These are phyloP conservation scores for Tetrahymena malaccensis DNA, from an alignment of 73 alveolate genomes.

Conservation along the genomic window DNA sequence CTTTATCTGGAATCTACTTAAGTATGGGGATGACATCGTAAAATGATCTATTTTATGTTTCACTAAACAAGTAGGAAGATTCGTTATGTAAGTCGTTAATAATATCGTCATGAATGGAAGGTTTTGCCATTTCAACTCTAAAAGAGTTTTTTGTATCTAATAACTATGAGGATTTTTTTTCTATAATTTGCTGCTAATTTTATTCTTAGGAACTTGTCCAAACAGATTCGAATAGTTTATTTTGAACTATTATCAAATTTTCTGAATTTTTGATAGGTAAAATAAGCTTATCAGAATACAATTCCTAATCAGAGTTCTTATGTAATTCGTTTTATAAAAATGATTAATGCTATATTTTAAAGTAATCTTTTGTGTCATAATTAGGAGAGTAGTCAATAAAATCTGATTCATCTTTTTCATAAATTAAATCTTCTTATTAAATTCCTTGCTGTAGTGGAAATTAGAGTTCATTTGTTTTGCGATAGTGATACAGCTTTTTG, in stretches of 20 bases:
- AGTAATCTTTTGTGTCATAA: neutral
- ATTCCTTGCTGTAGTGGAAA: neutral
- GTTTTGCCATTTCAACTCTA: neutral
- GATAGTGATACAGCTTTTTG: neutral
- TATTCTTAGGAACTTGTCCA: neutral
- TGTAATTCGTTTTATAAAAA: neutral
- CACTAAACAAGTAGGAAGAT: neutral
- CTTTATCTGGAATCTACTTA: neutral
- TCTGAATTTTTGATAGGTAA: neutral
- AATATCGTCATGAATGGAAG: neutral
- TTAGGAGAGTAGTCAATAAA: neutral
- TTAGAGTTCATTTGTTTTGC: neutral
- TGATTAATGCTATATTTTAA: neutral
- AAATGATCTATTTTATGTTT: too few relatives aligned
- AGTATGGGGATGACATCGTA: neutral
- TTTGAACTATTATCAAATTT: neutral
- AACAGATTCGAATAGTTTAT: neutral
- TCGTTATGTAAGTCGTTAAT: neutral
- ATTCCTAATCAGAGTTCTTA: neutral
- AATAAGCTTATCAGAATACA: neutral
- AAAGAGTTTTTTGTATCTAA: neutral
- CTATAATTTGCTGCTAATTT: too few relatives aligned
- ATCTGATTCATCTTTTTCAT: neutral
- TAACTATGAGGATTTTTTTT: neutral
- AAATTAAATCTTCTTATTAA: neutral